Evolutionary conservation across 768 basidiomycete species (phyloP), one percentile per base, ranked within the genome.

Genomic region (Sporobolomyces roseus): DNA sequence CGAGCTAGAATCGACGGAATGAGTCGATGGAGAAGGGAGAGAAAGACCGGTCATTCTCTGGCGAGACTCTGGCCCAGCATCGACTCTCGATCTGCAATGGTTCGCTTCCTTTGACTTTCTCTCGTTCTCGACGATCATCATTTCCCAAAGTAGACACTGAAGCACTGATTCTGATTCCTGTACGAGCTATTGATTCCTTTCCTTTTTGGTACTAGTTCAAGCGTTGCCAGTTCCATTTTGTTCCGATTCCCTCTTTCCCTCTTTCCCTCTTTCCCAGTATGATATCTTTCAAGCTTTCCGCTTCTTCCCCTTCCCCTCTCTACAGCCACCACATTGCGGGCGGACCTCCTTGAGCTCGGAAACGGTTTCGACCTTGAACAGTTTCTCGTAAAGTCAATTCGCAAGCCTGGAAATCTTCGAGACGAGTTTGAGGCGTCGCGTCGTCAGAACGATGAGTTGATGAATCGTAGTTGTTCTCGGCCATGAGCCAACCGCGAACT

Each of bases 271-370:
- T 12, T 23, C 46, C 13, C 25, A 46, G 12, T 6, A 46, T 23
- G 12, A 23, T 23, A 46, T 23, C 10, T 46, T 46, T 46, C 10
- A 41, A 17, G 10, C 45, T 6, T 23, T 46, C 7, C 45, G 12
- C 7, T 23, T 12, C 19, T 46, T 25, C 50, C 33, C 52, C 25
- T 13, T 19, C 21, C 3, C 21, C 63, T 30, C 14, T 48, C 21
- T 23, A 66, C 19, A 29, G 17, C 66, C 66, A 67, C 60, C 60
- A 67, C 66, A 62, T 62, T 2, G 35, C 23, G 0, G 66, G 66
- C 52, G 66, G 53, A 27, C 55, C 35, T 9, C 63, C n/a, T 35
- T 29, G 7, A 38, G 25, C 46, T 21, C 66, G 21, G 61, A 67
- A 67, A 2, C 16, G 16, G 38, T 56, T 33, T 21, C 66, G 19